phyloP scores from a whole-genome alignment of 192 early-diverging fungal genomes.

The Cetraspora pellucida region DNA sequence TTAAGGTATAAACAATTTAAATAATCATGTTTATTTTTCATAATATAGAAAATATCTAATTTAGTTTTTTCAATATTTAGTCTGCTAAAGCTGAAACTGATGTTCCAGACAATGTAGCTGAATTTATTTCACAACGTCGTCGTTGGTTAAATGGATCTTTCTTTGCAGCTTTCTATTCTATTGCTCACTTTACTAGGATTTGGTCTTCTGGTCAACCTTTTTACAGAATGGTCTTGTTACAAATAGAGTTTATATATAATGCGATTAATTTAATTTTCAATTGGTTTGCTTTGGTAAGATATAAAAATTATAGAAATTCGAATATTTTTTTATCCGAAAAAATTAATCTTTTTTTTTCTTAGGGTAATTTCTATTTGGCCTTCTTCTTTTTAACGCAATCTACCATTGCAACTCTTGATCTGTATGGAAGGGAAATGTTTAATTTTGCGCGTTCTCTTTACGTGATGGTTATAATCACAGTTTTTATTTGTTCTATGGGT shows the following conservation, averaged over 20 bases:
- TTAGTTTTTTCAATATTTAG: not conserved
- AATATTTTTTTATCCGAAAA: not conserved
- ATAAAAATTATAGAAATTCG: conserved; percentile 1
- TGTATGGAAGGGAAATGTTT: conserved; percentile 62
- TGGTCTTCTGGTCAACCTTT: conserved; percentile 70
- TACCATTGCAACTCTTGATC: conserved; percentile 46
- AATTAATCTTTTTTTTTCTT: too few relatives aligned
- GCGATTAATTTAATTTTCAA: conserved; percentile 77
- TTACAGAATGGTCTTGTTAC: conserved; percentile 66
- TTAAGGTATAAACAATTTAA: conserved; percentile 51
- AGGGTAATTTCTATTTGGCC: conserved; percentile 78
- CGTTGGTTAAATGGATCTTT: conserved; percentile 93
- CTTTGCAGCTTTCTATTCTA: conserved; percentile 85
- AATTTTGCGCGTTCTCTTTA: conserved; percentile 74
- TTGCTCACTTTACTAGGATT: conserved; percentile 72
- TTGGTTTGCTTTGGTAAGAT: conserved; percentile 74
- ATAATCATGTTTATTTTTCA: not conserved
- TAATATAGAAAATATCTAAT: not conserved
- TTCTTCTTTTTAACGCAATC: conserved; percentile 72
- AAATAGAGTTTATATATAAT: conserved; percentile 80
- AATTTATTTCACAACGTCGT: conserved; percentile 91
- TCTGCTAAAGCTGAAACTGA: conserved; percentile 87
- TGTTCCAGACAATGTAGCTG: conserved; percentile 83
- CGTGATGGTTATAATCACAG: conserved; percentile 72
- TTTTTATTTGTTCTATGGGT: conserved; percentile 85